phyloP scores from a whole-genome alignment of 768 basidiomycete genomes.

The Xerocomellus amylosporus region DNA sequence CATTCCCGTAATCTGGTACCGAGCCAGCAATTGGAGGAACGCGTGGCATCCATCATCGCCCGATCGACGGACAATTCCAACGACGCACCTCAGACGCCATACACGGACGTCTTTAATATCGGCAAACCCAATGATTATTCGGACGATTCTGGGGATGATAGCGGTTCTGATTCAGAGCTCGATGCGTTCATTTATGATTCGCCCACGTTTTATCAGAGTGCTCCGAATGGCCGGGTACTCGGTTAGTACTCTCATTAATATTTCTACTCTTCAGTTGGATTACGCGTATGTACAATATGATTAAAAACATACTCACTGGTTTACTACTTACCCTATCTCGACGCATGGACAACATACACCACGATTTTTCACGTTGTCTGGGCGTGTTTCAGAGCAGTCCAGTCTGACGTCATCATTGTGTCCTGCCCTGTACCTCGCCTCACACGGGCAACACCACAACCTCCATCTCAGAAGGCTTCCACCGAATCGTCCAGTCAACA shows the following conservation, averaged over 20 bases:
- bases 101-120: constrained; percentile 72
- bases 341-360: background rate
- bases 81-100: constrained; percentile 75
- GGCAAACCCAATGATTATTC: constrained; percentile 35
- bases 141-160: constrained; percentile 49
- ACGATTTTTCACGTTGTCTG: constrained; percentile 7
- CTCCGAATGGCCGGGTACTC: constrained; percentile 42
- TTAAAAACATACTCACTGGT: background rate
- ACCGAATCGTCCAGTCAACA: constrained; percentile 4
- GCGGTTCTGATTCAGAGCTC: constrained; percentile 34
- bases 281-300: constrained; percentile 2
- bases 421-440: constrained; percentile 14
- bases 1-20: constrained; percentile 41
- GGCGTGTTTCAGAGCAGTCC: constrained; percentile 9
- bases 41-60: constrained; percentile 78
- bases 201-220: constrained; percentile 41
- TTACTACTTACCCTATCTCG: background rate
- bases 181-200: constrained; percentile 68
- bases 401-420: constrained; percentile 20
- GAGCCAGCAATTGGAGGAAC: constrained; percentile 65
- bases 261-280: background rate
- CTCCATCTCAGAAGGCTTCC: constrained; percentile 13
- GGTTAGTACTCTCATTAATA: constrained; percentile 5
- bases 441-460: constrained; percentile 14
- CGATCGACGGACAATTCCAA: constrained; percentile 58